These are phyloP conservation scores for Trichosporon coremiiforme DNA, from an alignment of 1,284 basidiomycete species.

Conservation along the genomic window DNA sequence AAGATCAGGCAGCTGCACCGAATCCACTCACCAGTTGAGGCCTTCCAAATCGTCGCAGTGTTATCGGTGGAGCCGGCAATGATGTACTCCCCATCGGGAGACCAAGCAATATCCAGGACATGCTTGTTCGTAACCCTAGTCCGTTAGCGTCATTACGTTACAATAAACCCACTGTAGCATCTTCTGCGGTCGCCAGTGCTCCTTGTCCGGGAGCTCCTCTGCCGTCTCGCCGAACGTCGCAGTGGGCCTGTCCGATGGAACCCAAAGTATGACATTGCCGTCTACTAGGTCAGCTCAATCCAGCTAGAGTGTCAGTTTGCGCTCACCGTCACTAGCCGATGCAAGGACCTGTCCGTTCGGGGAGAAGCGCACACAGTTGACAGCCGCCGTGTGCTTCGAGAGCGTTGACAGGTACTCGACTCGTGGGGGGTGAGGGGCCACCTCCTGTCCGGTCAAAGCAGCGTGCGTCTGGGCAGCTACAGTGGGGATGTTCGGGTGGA, in stretches of 20 bases:
- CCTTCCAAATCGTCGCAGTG: constrained; percentile 64
- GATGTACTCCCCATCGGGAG: constrained; percentile 89
- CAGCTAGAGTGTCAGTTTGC: background rate
- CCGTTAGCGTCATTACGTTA: constrained; percentile 19
- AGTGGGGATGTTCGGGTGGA: constrained; percentile 82
- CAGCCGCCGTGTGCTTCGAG: constrained; percentile 86
- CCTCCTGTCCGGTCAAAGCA: constrained; percentile 61
- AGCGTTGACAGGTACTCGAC: constrained; percentile 96
- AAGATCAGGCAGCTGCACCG: background rate
- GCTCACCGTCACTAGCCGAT: constrained; percentile 89
- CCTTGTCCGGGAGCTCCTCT: constrained; percentile 87
- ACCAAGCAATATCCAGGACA: constrained; percentile 97
- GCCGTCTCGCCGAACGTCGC: constrained; percentile 75
- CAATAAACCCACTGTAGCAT: constrained; percentile 70
- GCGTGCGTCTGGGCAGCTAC: constrained; percentile 59
- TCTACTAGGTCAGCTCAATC: constrained; percentile 61
- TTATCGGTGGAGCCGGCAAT: constrained; percentile 96
- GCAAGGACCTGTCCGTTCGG: constrained; percentile 92
- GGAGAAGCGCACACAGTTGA: constrained; percentile 95
- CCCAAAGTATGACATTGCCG: constrained; percentile 96
- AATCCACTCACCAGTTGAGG: constrained; percentile 46
- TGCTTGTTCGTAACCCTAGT: constrained; percentile 73
- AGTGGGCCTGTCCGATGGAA: constrained; percentile 73
- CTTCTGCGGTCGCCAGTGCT: constrained; percentile 90
- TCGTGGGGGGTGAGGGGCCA: constrained; percentile 70